A percentile compares a stretch with the other conserved stretches of the same genome.
These are phyloP conservation scores for Cucurbita moschata DNA, from an alignment of 306 rosid genomes.

Conservation along the genomic window DNA sequence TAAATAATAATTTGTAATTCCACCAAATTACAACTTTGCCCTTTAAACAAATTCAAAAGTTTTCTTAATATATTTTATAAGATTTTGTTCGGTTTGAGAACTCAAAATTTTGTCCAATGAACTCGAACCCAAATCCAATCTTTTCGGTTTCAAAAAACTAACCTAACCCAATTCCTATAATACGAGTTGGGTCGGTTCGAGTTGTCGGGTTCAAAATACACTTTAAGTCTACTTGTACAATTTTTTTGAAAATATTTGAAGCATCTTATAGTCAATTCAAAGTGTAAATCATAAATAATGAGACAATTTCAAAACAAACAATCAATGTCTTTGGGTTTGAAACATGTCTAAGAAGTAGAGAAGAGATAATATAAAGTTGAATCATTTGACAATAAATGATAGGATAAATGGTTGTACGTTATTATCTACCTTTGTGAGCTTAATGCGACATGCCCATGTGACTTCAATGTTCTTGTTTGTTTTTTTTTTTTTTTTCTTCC, in stretches of 20 bases:
- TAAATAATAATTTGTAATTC: no score
- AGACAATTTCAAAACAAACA: background rate
- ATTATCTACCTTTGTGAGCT: background rate
- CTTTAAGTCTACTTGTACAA: background rate
- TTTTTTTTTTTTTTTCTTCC: no score
- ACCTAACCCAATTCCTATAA: no score
- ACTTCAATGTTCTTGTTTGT: background rate
- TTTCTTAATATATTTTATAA: no score
- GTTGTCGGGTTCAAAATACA: no score
- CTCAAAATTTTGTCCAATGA: no score
- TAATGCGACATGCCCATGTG: background rate
- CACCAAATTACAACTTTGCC: no score
- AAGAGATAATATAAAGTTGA: background rate
- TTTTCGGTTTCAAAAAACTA: no score
- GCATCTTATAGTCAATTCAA: background rate
- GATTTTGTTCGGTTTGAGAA: no score
- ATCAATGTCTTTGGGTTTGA: background rate
- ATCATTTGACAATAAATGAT: background rate
- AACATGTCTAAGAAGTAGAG: background rate
- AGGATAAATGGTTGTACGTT: background rate
- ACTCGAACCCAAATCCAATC: no score
- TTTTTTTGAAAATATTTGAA: background rate
- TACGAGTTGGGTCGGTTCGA: no score
- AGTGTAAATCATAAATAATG: background rate
- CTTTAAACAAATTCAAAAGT: no score